Conservation (phyloP, 192 early-diverging fungal species). For the Ambispora gerdemannii region DNA sequence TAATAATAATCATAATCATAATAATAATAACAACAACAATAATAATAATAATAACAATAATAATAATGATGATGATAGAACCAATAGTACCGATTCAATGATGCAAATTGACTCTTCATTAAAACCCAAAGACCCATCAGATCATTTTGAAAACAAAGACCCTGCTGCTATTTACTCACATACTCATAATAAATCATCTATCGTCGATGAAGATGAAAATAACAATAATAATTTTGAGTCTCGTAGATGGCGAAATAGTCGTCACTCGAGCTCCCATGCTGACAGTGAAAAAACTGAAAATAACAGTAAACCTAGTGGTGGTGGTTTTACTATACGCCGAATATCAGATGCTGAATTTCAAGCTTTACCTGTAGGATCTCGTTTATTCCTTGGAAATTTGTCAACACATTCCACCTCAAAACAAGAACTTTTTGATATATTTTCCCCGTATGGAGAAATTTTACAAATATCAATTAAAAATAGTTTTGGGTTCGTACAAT, state of each 20-base stretch:
- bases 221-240: conserved; percentile 15
- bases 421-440: conserved; percentile 31
- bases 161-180: too few species aligned
- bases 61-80: too few species aligned
- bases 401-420: conserved; percentile 32
- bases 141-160: too few species aligned
- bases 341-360: conserved; percentile 32
- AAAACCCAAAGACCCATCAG: too few species aligned
- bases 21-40: too few species aligned
- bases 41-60: too few species aligned
- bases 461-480: conserved; percentile 33
- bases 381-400: conserved; percentile 32
- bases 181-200: too few species aligned
- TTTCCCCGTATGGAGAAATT: conserved; percentile 29
- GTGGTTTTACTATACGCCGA: too few species aligned
- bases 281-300: conserved; percentile 27
- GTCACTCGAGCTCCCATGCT: conserved; percentile 18
- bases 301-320: conserved; percentile 19
- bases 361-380: conserved; percentile 30
- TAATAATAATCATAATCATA: too few species aligned
- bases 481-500: conserved; percentile 33
- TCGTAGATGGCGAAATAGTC: conserved; percentile 21
- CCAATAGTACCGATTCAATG: too few species aligned
- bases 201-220: neutral
- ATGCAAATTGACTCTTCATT: too few species aligned